Evolutionary conservation across 2,329 filamentous ascomycete species (phyloP).

Genomic region (Pyrenochaeta sp.): DNA sequence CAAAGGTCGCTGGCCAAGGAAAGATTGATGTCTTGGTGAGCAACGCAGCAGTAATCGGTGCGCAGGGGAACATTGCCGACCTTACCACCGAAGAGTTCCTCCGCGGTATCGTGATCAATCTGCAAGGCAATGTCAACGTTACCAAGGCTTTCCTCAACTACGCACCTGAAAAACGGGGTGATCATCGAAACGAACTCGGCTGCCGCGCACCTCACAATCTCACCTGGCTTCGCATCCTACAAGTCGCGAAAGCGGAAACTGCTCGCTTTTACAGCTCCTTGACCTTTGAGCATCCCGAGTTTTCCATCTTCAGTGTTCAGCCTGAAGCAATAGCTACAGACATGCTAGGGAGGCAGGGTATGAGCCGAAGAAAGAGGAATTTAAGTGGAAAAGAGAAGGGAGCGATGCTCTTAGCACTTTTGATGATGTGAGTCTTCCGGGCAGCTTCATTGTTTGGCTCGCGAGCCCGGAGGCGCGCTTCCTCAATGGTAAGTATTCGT

Average conservation of each 20-base stretch:
- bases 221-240: slow-evolving; percentile 37
- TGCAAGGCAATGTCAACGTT: slow-evolving; percentile 25
- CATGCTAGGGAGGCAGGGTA: slow-evolving; percentile 36
- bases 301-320: slow-evolving; percentile 53
- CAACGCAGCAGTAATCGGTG: slow-evolving; percentile 28
- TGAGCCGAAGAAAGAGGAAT: slow-evolving; percentile 20
- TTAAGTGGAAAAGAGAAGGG: slow-evolving; percentile 8
- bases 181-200: slow-evolving; percentile 30
- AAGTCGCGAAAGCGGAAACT: slow-evolving; percentile 47
- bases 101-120: slow-evolving; percentile 19
- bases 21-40: slow-evolving; percentile 34
- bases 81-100: slow-evolving; percentile 18
- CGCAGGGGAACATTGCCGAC: slow-evolving; percentile 6
- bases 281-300: slow-evolving; percentile 45
- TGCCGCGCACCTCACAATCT: slow-evolving; percentile 25
- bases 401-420: background rate
- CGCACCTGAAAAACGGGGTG: slow-evolving; percentile 23
- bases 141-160: slow-evolving; percentile 32
- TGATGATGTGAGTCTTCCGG: slow-evolving; percentile 20
- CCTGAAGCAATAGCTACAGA: slow-evolving; percentile 54
- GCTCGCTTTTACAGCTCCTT: slow-evolving; percentile 50
- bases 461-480: slow-evolving; percentile 31
- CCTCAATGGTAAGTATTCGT: slow-evolving; percentile 30
- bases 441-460: slow-evolving; percentile 39
- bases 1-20: background rate